phyloP scores from a whole-genome alignment of 2,329 filamentous ascomycete genomes.

The Diaporthe sp. region DNA sequence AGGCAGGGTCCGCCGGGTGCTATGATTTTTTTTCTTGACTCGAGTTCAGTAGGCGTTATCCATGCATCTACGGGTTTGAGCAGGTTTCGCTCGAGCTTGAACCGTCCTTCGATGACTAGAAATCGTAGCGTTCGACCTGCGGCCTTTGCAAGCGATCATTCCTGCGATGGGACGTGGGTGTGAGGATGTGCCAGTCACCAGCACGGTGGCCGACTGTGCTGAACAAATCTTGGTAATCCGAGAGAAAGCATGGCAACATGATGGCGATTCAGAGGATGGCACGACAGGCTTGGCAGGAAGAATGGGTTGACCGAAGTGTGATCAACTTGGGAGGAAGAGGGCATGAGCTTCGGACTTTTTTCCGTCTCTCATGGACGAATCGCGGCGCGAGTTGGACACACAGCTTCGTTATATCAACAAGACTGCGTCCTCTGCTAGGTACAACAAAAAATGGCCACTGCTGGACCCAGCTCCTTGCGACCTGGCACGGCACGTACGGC shows the following conservation, averaged over 20 bases:
- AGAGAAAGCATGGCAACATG: not conserved
- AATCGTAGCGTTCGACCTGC: constrained; percentile 46
- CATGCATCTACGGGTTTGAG: constrained; percentile 45
- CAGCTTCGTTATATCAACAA: not conserved
- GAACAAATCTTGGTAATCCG: not conserved
- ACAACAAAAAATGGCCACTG: not conserved
- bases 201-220: constrained; percentile 43
- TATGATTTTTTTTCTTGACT: not conserved
- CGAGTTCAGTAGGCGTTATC: not conserved
- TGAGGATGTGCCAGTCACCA: constrained; percentile 46
- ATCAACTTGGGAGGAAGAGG: not conserved
- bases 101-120: constrained; percentile 45
- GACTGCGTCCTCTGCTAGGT: not conserved
- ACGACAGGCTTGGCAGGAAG: not conserved
- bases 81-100: constrained; percentile 45
- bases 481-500: not conserved
- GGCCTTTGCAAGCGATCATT: constrained; percentile 43
- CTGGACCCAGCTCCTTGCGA: not conserved
- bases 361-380: not conserved
- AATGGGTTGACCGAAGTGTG: not conserved
- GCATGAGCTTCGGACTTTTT: not conserved
- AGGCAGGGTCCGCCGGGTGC: not conserved
- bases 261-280: not conserved
- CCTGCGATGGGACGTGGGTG: constrained; percentile 44
- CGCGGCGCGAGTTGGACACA: not conserved